Conservation (phyloP, 2,329 filamentous ascomycete species). For the Nothophaeocryptopus gaeumannii region DNA sequence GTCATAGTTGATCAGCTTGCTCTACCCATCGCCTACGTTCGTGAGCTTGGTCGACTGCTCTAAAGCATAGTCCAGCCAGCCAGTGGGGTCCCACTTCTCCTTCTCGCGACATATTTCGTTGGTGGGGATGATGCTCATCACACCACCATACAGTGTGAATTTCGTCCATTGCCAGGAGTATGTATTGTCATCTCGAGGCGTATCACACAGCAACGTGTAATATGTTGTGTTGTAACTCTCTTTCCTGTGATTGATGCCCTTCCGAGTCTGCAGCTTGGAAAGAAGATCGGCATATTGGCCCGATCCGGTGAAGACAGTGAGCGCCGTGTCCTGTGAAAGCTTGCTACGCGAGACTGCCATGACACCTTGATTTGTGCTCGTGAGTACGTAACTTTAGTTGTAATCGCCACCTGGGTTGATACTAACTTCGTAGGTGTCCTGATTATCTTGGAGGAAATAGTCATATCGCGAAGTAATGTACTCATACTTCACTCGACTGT, state of each 20-base stretch:
- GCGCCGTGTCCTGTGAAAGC: background rate
- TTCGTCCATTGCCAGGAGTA: constrained; percentile 12
- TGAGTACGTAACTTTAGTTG: constrained; percentile 8
- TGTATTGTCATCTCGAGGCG: background rate
- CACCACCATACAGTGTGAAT: constrained; percentile 5
- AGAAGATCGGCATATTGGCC: constrained; percentile 7
- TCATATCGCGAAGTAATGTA: constrained; percentile 4
- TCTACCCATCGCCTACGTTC: constrained; percentile 8
- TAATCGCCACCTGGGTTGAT: constrained; percentile 4
- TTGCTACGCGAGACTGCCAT: constrained; percentile 7
- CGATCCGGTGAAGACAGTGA: constrained; percentile 5
- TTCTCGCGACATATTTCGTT: constrained; percentile 5
- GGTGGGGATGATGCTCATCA: constrained; percentile 4
- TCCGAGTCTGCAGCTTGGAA: background rate
- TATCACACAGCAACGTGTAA: constrained; percentile 6
- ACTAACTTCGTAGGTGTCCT: constrained; percentile 6
- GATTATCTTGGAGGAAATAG: background rate
- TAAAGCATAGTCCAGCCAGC: constrained; percentile 7
- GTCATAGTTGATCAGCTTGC: constrained; percentile 10
- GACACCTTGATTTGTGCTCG: constrained; percentile 3
- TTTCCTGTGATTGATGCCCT: background rate
- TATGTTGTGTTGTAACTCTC: constrained; percentile 6
- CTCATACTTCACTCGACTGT: constrained; percentile 2
- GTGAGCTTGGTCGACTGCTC: constrained; percentile 3
- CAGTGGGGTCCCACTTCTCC: constrained; percentile 2